phyloP scores from a whole-genome alignment of 2,329 filamentous ascomycete species.

The Fusarium zealandicum region DNA sequence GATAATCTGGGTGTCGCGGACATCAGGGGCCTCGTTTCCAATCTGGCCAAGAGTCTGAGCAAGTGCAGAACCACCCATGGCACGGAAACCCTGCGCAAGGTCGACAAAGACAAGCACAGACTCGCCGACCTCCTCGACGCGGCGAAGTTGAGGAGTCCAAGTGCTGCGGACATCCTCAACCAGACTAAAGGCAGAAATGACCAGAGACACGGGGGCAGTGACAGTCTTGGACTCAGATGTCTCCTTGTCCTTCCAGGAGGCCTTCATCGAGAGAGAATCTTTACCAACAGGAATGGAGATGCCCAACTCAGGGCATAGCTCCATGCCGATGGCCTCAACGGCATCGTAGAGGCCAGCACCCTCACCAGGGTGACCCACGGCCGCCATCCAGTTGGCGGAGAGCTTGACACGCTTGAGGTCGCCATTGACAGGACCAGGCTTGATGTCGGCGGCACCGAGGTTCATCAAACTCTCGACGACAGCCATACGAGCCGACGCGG shows the following conservation, averaged over 20 bases:
- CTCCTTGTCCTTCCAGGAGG: constrained; percentile 82
- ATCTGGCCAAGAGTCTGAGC: constrained; percentile 89
- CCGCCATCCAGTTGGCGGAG: constrained; percentile 99
- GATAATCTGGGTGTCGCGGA: constrained; percentile 80
- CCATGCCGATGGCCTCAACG: constrained; percentile 90
- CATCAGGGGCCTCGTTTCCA: constrained; percentile 84
- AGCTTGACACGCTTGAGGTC: constrained; percentile 82
- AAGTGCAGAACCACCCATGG: constrained; percentile 88
- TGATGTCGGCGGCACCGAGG: constrained; percentile 76
- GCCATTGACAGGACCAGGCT: constrained; percentile 54
- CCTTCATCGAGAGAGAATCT: constrained; percentile 99
- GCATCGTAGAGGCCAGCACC: constrained; percentile 92
- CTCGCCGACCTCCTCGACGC: constrained; percentile 87
- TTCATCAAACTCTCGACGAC: constrained; percentile 95
- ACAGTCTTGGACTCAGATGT: constrained; percentile 79
- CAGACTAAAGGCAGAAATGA: constrained; percentile 89
- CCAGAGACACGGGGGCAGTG: constrained; percentile 87
- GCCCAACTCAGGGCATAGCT: constrained; percentile 87
- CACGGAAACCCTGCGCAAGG: constrained; percentile 79
- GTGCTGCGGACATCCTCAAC: constrained; percentile 84
- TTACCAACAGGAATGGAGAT: constrained; percentile 96
- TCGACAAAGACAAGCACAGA: constrained; percentile 91
- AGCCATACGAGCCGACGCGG: constrained; percentile 93
- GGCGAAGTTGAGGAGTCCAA: constrained; percentile 89
- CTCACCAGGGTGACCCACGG: constrained; percentile 91